Base-by-base conservation (phyloP, 106 monocot genomes). In the Platanthera zijinensis region DNA sequence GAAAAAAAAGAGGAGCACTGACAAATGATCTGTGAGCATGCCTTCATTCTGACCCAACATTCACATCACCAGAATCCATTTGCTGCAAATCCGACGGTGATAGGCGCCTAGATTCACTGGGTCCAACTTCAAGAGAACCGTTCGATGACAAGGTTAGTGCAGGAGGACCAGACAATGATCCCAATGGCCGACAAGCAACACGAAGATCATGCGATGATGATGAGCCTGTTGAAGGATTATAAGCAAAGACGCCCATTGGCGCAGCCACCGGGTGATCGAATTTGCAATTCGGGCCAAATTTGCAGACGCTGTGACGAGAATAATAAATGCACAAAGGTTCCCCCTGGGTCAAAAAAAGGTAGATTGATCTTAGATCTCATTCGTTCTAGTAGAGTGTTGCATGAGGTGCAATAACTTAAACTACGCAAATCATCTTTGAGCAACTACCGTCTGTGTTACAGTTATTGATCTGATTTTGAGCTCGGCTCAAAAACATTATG, bases 281-380 rank as follows among this genome's bases (percentile, higher is more conserved):
- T 88, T 90, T 90, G 79, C 88, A 90, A 63, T 88, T 87, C 53
- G 85, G 83, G n/a, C 90, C 90, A 51, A 88, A 90, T 77, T 90
- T 90, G 75, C 90, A 90, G 25, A 88, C 85, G 10, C 90, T 85
- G 57, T 85, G 88, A 19, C 88, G 87, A 17, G 87, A 85, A 51
- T 90, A 90, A 74, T 88, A 90, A 53, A 81, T 73, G 59, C 90
- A 90, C 49, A 86, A 59, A 30, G 81, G 78, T 74, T 90, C 85
- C 13, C 85, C 85, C 90, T 90, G 84, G 50, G 30, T 7, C 22
- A 76, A 53, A 69, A 50, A 39, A 54, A 69, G 73, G 46, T 8
- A 50, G 48, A 57, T 48, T 17, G 48, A 32, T 61, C 59, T 61
- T 61, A 61, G 59, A 39, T 39, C 39, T 39, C 39, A 39, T 39